A percentile compares a stretch with the other conserved stretches of the same genome.
Evolutionary conservation across 208 protist genomes (phyloP).

Genomic region (Crithidia brevicula): DNA sequence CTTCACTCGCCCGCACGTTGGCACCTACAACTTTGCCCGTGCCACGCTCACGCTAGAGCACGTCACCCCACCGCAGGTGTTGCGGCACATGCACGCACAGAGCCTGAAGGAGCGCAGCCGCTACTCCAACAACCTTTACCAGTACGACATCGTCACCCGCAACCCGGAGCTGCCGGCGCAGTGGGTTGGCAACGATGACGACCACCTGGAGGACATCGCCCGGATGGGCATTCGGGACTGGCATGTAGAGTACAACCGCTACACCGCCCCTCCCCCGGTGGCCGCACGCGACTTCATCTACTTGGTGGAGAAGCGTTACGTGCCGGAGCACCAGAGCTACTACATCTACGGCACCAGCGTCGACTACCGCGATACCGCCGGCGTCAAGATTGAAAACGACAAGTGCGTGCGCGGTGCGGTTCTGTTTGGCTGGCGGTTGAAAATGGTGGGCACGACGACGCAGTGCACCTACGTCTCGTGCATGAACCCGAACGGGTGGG

Average conservation of each 20-base stretch:
- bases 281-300: conserved; percentile 74
- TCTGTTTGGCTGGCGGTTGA: conserved; percentile 77
- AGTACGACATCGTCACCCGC: conserved; percentile 61
- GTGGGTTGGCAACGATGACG: conserved; percentile 48
- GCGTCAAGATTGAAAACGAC: conserved; percentile 25
- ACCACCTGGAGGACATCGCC: conserved; percentile 47
- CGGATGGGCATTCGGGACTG: conserved; percentile 52
- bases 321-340: conserved; percentile 60
- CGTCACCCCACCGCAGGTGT: conserved; percentile 53
- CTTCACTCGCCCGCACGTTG: conserved; percentile 70
- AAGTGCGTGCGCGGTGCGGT: conserved; percentile 51
- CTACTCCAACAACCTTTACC: conserved; percentile 65
- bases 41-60: conserved; percentile 68
- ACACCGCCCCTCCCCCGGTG: conserved; percentile 74
- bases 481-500: conserved; percentile 88
- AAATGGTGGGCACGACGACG: conserved; percentile 41
- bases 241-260: conserved; percentile 74
- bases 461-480: conserved; percentile 75
- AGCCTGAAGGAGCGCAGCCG: conserved; percentile 50
- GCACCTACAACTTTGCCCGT: conserved; percentile 81
- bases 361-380: conserved; percentile 42
- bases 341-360: conserved; percentile 86
- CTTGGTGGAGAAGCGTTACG: conserved; percentile 77
- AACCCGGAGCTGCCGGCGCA: conserved; percentile 49
- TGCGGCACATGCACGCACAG: conserved; percentile 70